Evolutionary conservation across 2,329 filamentous ascomycete genomes (phyloP), one percentile per base, ranked within the genome.

Genomic region (Lachnellula arida): DNA sequence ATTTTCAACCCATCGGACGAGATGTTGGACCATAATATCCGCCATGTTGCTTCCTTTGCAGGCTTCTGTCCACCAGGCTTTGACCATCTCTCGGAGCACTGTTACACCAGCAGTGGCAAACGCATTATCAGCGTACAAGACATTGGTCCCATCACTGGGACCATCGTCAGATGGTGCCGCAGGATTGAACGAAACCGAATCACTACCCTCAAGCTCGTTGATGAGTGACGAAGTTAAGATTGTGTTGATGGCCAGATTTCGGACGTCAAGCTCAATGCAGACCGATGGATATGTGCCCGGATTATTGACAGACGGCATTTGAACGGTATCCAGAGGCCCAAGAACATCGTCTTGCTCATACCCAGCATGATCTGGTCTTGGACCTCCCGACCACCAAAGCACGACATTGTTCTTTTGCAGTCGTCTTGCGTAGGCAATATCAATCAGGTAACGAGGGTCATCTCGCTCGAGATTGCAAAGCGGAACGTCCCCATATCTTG

Each of bases 41-140:
- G 95, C 95, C 91, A 99, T 97, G 42, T 84, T 87, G 65, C 89
- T 95, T 39, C 91, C 91, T 59, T 84, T 85, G 69, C 90, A 94
- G 5, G 94, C 95, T 72, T 99, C 93, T 1, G 87, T 82, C 94
- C 94, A 99, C 95, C 95, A 99, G 2, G 89, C 84, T 71, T 97
- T 96, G 64, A 99, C 94, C 92, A 99, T 97, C 66, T 97, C 95
- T 14, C 94, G 87, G 3, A 99, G 79, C 0, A 99, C 94, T 6
- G 87, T 82, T 4, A 97, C 89, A 53, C 91, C 90, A 3, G 93
- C 91, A 49, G 91, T 89, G n/a, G 93, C 87, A 70, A 99, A 99
- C 0, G 93, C 90, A 58, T 88, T 94, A 60, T 96, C 91, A 0
- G 91, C 89, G 59, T 89, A 88, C 6, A 96, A 81, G 17, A 86